These are phyloP conservation scores for Ilyonectria sp. DNA, from an alignment of 2,329 filamentous ascomycete species.

Conservation along the genomic window DNA sequence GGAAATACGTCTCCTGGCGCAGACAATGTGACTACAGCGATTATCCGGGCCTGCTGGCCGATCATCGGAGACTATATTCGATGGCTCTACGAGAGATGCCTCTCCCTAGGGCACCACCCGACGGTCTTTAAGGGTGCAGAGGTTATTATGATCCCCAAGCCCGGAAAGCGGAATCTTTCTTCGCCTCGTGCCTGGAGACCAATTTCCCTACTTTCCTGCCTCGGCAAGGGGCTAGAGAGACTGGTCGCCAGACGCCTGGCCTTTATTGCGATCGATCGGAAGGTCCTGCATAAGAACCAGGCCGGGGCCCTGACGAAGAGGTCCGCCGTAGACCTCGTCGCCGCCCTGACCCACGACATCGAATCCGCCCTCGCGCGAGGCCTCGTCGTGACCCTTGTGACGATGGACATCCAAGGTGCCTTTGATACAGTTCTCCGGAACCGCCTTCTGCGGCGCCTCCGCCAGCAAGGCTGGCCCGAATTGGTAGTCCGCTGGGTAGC, in stretches of 20 bases:
- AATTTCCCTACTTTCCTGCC: constrained; percentile 46
- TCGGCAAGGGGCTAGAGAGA: constrained; percentile 48
- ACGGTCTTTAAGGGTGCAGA: constrained; percentile 40
- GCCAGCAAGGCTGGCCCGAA: constrained; percentile 34
- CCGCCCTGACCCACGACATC: constrained; percentile 37
- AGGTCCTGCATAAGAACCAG: constrained; percentile 39
- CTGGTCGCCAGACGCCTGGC: constrained; percentile 42
- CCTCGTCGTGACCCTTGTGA: constrained; percentile 32
- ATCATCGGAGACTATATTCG: constrained; percentile 25
- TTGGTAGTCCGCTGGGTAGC: constrained; percentile 28
- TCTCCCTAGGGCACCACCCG: constrained; percentile 38
- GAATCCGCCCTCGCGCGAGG: constrained; percentile 33
- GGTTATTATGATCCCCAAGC: constrained; percentile 46
- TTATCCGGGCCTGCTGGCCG: constrained; percentile 14
- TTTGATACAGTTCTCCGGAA: constrained; percentile 39
- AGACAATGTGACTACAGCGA: background rate
- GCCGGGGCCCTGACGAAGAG: constrained; percentile 43
- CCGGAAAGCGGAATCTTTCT: constrained; percentile 37
- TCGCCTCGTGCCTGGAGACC: constrained; percentile 39
- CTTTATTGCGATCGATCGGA: constrained; percentile 35
- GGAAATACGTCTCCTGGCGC: constrained; percentile 41
- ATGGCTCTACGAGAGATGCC: constrained; percentile 34
- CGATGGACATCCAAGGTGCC: constrained; percentile 37
- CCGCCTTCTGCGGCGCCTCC: constrained; percentile 32
- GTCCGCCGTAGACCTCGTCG: constrained; percentile 23